Base-by-base conservation (phyloP, 2,329 filamentous ascomycete genomes). In the Arthrocladium fulminans region DNA sequence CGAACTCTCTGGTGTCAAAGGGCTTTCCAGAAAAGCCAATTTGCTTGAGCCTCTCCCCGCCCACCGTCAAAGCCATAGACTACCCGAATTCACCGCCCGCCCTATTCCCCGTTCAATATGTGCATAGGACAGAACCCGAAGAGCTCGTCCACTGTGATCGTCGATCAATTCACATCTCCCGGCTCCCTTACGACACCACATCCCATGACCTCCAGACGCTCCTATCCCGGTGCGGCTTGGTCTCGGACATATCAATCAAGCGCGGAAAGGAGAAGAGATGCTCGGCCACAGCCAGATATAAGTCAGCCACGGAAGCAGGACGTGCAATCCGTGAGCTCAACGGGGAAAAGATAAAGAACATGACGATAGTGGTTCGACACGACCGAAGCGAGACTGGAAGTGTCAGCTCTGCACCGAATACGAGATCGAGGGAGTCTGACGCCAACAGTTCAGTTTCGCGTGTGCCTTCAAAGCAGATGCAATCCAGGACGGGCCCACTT, bases 181-280 rank as follows among this genome's bases (percentile, higher is more conserved):
- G 51, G 4, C 40, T 57, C 10, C 52, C 32, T 17, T 53, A 27
- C 50, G 42, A 37, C 45, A 50, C 29, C 52, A 57, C 39, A 46
- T 47, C 2, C 48, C 54, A 27, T 10, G 42, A 57, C n/a, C 49
- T 57, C 3, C 34, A 53, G 12, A 37, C 42, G 19, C 44, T 54
- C 7, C 49, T 57, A 9, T 50, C 47, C 19, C 45, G 44, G 22
- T 55, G 37, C 38, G 54, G 54, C 22, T 34, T 27, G 15, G 42
- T 55, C 15, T 30, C 49, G 29, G 53, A 57, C 22, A 49, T 57
- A 15, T 53, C 52, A n/a, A 53, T 57, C 25, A 51, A 51, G 17
- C 54, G 3, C 47, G 51, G 23, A 51, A 57, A 45, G 44, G 48
- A 40, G 53, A 57, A 47, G 53, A 37, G 44, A 32, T 47, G 54